A percentile compares a stretch with the other conserved stretches of the same genome.
Evolutionary conservation across 2,329 filamentous ascomycete genomes (phyloP).

Genomic region (Aspergillus tamarii): DNA sequence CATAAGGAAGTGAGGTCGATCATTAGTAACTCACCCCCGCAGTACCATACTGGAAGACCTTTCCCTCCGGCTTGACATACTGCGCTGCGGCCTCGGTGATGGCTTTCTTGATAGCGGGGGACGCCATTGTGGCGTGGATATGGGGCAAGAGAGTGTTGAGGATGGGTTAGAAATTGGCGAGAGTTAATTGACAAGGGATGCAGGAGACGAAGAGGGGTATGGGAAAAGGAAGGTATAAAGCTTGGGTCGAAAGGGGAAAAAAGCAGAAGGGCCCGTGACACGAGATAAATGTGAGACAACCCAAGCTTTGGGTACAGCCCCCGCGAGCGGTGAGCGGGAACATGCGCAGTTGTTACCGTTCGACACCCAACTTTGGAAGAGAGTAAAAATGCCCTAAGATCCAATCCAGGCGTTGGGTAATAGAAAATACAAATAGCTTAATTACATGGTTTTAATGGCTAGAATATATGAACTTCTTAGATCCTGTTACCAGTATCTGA

Average conservation of each 20-base stretch:
- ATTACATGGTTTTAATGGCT: background rate
- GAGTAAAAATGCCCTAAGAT: background rate
- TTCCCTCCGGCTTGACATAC: conserved; percentile 54
- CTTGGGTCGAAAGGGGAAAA: conserved; percentile 16
- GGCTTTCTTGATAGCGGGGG: conserved; percentile 45
- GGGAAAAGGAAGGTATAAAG: conserved; percentile 1
- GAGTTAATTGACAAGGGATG: conserved; percentile 6
- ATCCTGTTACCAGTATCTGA: background rate
- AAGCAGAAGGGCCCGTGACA: conserved; percentile 13
- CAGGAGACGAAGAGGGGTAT: background rate
- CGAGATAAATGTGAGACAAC: conserved; percentile 17
- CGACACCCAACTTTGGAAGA: background rate
- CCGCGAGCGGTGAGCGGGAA: conserved; percentile 24
- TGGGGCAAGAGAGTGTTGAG: conserved; percentile 10
- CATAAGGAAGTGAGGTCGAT: conserved; percentile 5
- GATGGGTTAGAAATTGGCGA: background rate
- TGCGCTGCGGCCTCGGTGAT: conserved; percentile 52
- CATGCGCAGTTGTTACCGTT: background rate
- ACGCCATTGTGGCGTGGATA: conserved; percentile 44
- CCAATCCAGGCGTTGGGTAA: background rate
- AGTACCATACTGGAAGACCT: conserved; percentile 62
- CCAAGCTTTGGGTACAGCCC: conserved; percentile 15
- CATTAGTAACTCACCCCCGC: conserved; percentile 56
- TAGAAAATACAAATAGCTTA: background rate
- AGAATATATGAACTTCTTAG: background rate